Evolutionary conservation across 2,329 filamentous ascomycete species (phyloP).

Genomic region (Phoma sp.): DNA sequence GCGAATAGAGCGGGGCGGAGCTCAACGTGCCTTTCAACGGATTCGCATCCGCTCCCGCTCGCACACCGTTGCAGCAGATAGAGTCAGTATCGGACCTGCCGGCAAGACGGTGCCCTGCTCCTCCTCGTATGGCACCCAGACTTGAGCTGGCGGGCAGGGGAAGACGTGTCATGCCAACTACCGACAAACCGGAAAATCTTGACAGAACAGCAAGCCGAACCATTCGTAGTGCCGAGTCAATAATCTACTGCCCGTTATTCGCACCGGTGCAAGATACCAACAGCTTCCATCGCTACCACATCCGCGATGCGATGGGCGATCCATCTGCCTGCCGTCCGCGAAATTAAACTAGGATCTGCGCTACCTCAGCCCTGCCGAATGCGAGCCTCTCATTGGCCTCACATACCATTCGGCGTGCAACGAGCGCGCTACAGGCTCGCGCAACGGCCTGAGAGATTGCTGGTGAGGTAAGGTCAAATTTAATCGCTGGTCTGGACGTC

Average conservation of each 20-base stretch:
- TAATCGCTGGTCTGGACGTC: constrained; percentile 9
- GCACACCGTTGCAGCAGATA: constrained; percentile 9
- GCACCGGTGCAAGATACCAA: neutral
- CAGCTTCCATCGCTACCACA: constrained; percentile 4
- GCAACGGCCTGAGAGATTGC: constrained; percentile 14
- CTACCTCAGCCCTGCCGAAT: constrained; percentile 23
- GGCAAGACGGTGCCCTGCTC: neutral
- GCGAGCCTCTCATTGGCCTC: constrained; percentile 11
- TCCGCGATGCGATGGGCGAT: constrained; percentile 17
- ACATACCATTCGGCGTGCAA: constrained; percentile 17
- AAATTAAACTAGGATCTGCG: constrained; percentile 32
- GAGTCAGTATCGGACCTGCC: constrained; percentile 2
- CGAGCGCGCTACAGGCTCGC: constrained; percentile 14
- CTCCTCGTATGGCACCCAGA: neutral
- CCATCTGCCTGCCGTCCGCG: constrained; percentile 22
- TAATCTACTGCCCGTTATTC: constrained; percentile 6
- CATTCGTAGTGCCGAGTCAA: neutral
- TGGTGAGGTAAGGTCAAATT: constrained; percentile 13
- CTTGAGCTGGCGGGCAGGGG: neutral
- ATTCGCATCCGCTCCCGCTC: constrained; percentile 6
- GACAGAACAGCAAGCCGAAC: neutral
- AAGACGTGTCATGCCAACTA: neutral
- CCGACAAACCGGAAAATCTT: neutral
- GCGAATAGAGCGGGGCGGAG: constrained; percentile 1
- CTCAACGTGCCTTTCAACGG: neutral